Evolutionary conservation across 768 basidiomycete genomes (phyloP).

Genomic region (Pisolithus albus): DNA sequence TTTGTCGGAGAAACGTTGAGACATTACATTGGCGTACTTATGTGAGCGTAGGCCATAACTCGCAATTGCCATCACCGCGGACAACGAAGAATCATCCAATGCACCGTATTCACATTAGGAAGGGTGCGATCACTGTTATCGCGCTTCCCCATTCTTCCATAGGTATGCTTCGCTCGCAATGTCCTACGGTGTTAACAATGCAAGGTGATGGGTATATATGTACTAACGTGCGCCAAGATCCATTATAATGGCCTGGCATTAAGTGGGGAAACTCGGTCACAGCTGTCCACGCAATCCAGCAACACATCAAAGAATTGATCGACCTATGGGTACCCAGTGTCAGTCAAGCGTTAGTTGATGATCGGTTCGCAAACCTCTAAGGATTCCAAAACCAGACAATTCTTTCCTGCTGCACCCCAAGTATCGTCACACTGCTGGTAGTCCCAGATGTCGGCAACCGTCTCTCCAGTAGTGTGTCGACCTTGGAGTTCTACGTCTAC

Average conservation of each 20-base stretch:
- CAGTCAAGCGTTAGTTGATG: not conserved
- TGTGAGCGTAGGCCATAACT: too few relatives aligned
- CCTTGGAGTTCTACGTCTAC: constrained; percentile 80
- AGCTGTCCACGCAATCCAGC: constrained; percentile 49
- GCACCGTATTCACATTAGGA: too few relatives aligned
- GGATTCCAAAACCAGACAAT: constrained; percentile 63
- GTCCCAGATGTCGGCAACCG: constrained; percentile 72
- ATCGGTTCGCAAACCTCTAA: constrained; percentile 45
- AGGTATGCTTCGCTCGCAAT: too few relatives aligned
- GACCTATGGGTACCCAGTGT: constrained; percentile 37
- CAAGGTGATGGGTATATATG: too few relatives aligned
- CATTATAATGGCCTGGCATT: constrained; percentile 1
- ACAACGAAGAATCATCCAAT: too few relatives aligned
- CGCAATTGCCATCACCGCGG: too few relatives aligned
- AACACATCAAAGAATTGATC: constrained; percentile 59
- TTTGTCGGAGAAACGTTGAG: too few relatives aligned
- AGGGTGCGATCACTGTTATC: not conserved
- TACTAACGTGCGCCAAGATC: too few relatives aligned
- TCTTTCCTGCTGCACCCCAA: constrained; percentile 72
- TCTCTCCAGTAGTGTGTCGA: constrained; percentile 63
- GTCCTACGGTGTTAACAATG: too few relatives aligned
- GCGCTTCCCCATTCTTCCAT: not conserved
- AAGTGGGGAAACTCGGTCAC: constrained; percentile 45
- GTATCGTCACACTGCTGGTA: constrained; percentile 51
- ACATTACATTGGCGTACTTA: too few relatives aligned